phyloP scores from a whole-genome alignment of 2,329 filamentous ascomycete species.

The Leptographium procerum region DNA sequence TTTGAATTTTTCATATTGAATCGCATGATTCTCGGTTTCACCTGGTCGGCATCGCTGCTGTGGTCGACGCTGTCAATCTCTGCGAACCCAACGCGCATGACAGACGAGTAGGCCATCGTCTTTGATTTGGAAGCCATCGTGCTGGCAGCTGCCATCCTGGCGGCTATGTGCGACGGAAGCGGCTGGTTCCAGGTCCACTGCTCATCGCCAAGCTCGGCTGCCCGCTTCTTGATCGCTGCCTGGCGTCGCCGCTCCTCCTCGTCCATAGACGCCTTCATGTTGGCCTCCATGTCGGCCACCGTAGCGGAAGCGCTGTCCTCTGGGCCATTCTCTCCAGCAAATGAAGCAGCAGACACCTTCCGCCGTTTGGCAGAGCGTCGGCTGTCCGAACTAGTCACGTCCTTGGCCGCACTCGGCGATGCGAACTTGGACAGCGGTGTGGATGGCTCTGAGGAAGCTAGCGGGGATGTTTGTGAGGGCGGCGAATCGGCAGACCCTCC shows the following conservation, averaged over 20 bases:
- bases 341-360: conserved; percentile 24
- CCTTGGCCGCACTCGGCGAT: conserved; percentile 26
- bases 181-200: conserved; percentile 61
- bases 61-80: conserved; percentile 30
- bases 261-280: conserved; percentile 51
- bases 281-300: conserved; percentile 40
- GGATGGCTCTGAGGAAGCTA: conserved; percentile 23
- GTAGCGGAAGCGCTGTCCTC: conserved; percentile 22
- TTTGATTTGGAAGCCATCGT: conserved; percentile 14
- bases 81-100: conserved; percentile 48
- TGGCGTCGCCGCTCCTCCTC: conserved; percentile 56
- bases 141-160: conserved; percentile 18
- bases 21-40: conserved; percentile 13
- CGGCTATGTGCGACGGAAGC: conserved; percentile 13
- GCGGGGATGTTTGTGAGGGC: conserved; percentile 3
- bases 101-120: conserved; percentile 23
- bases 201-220: conserved; percentile 54
- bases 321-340: no score
- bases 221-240: conserved; percentile 48
- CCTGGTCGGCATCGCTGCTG: background rate
- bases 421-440: conserved; percentile 23
- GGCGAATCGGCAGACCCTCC: conserved; percentile 36
- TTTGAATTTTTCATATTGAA: conserved; percentile 23
- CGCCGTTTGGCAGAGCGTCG: conserved; percentile 50
- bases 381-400: background rate